Conservation (phyloP, 306 rosid genomes). For the Ziziphus jujuba region DNA sequence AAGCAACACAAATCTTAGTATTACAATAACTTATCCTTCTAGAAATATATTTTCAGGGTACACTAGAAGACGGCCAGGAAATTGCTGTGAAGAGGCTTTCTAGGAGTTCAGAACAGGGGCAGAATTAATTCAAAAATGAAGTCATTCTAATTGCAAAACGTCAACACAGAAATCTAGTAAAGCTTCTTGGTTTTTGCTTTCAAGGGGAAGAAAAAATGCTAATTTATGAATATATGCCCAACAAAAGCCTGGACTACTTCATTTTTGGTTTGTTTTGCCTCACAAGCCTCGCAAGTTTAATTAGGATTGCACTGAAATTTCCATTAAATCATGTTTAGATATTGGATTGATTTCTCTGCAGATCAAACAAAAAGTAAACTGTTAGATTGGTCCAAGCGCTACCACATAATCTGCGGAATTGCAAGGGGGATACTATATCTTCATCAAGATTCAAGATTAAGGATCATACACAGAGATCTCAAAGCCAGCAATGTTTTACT, state of each 20-base stretch:
- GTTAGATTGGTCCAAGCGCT: slow-evolving; percentile 41
- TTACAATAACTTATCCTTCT: background rate
- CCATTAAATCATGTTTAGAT: background rate
- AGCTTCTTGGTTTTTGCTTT: slow-evolving; percentile 60
- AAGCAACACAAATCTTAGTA: background rate
- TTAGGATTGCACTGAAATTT: background rate
- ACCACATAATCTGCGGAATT: slow-evolving; percentile 48
- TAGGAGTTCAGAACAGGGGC: slow-evolving; percentile 52
- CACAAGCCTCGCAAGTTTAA: background rate
- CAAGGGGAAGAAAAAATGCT: slow-evolving; percentile 50
- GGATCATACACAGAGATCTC: slow-evolving; percentile 49
- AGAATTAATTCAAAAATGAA: slow-evolving; percentile 61
- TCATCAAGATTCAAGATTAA: slow-evolving; percentile 56
- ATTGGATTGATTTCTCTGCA: slow-evolving; percentile 7
- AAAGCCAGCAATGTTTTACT: slow-evolving; percentile 53
- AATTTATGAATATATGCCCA: slow-evolving; percentile 62
- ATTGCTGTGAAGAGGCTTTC: slow-evolving; percentile 67
- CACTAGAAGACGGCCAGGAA: slow-evolving; percentile 42
- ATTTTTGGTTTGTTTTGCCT: slow-evolving; percentile 49
- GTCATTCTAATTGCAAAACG: slow-evolving; percentile 55
- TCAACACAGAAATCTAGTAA: slow-evolving; percentile 67
- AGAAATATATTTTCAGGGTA: slow-evolving; percentile 37
- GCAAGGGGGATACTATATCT: slow-evolving; percentile 57
- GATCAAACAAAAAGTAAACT: slow-evolving; percentile 23
- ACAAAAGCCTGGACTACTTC: slow-evolving; percentile 58